Evolutionary conservation across 345 rosid species (phyloP), one percentile per base, ranked within the genome.

Genomic region (Rhizophora apiculata): DNA sequence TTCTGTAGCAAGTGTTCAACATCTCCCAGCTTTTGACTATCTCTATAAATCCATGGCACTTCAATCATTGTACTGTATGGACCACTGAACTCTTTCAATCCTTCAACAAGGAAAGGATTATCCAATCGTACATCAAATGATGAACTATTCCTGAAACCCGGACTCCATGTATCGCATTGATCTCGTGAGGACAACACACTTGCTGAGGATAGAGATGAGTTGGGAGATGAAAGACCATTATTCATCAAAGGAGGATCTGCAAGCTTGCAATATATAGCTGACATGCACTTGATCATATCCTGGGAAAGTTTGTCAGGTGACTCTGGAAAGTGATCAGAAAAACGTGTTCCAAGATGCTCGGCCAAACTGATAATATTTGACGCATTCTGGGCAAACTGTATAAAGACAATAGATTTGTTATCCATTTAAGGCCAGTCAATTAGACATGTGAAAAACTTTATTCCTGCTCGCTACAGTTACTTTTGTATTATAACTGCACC

Each of bases 251-350:
- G 92, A 15, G 99, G 94, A 63, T 95, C 99, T 20, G 90, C 86
- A 49, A 95, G 97, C 84, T 90, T 95, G 89, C 87, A 85, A 76
- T 85, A 92, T 68, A 95, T 89, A 29, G 85, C 86, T 54, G 98
- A 85, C 96, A 95, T 90, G 83, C 92, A 90, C 85, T 85, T 88
- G 68, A 95, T 71, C 97, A 95, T 95, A 68, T 90, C 98, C 83
- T 95, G 97, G n/a, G 98, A 86, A 58, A 95, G 80, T 81, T 85
- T 90, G 89, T 90, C 92, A 20, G 98, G 94, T 29, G 92, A 84
- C 75, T 90, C 96, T 60, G 89, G 92, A 75, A 92, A 84, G 67
- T 95, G 99, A 79, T 95, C 99, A 9, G 96, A 92, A 62, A 90
- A 83, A 24, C 85, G 80, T 43, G 96, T 90, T 6, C 99, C 99